Evolutionary conservation across 2,329 filamentous ascomycete species (phyloP), one percentile per base, ranked within the genome.

Genomic region (Colletotrichum melonis): DNA sequence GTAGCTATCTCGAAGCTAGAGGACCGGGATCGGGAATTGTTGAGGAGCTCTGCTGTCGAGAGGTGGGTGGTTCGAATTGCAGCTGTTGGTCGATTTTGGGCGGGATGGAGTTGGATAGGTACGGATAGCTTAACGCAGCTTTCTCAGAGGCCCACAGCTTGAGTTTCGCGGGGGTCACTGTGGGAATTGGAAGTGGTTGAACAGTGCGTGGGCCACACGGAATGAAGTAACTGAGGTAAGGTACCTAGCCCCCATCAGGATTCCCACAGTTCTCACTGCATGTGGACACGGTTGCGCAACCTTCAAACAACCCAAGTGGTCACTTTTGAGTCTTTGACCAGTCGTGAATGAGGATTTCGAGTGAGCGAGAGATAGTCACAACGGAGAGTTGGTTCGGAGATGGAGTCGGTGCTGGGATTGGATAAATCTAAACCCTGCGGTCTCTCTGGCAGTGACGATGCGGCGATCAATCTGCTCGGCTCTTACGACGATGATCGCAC

Each of bases 241-340:
- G 32, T 12, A 42, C 6, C 16, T 42, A 49, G 26, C 59, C 55
- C 38, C 67, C 55, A 49, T 59, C 14, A 5, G 4, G 35, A n/a
- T 28, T 49, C 26, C 64, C 69, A 68, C 64, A 8, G 35, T 26
- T 57, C 24, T 54, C 32, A 57, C 56, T 19, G 38, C 38, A 42
- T 42, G 38, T 71, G 71, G 71, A 73, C 71, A 73, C 71, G 62
- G 60, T 73, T 69, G 67, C 70, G 60, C 66, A 59, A 65, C 26
- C 12, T n/a, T 9, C 42, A 49, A 49, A 49, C 42, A 49, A n/a
- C 19, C 19, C 42, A n/a, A 49, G 42, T 49, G 42, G 42, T n/a
- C 8, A 22, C 19, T 49, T 19, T 11, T 11, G 22, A 19, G 38
- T 42, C 0, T 49, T 49, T 3, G 19, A 12, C 38, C 38, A 42